Conservation (phyloP, 306 rosid species). For the Rosa multiflora region DNA sequence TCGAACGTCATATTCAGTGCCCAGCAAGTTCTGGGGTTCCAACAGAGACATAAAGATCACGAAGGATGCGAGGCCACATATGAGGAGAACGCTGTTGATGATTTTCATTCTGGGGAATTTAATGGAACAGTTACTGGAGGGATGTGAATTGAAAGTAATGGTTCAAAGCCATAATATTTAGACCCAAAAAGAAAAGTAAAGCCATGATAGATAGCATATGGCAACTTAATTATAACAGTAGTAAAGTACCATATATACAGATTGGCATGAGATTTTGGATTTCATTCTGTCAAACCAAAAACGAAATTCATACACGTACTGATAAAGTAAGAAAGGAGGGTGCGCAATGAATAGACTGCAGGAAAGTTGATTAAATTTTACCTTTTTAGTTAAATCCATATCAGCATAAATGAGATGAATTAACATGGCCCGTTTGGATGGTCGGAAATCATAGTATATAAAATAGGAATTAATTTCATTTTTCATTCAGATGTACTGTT, state of each 20-base stretch:
- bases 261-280: neutral
- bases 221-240: neutral
- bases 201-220: neutral
- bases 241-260: neutral
- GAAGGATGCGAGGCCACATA: slow-evolving; percentile 25
- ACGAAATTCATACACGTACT: too few species aligned
- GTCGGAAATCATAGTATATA: too few species aligned
- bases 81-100: slow-evolving; percentile 11
- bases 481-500: too few species aligned
- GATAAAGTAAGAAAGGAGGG: too few species aligned
- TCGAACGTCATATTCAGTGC: slow-evolving; percentile 48
- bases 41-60: slow-evolving; percentile 31
- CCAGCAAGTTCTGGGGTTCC: slow-evolving; percentile 31
- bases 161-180: neutral
- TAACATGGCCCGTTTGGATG: too few species aligned
- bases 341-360: too few species aligned
- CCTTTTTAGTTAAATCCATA: too few species aligned
- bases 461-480: too few species aligned
- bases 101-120: slow-evolving; percentile 21
- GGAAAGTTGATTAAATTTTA: too few species aligned
- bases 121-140: slow-evolving; percentile 3
- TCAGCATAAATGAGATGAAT: too few species aligned
- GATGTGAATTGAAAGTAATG: neutral
- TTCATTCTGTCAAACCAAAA: too few species aligned
- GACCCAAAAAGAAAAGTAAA: neutral